Conservation (phyloP, 179 eudicot species). For the Patellifolia procumbens region DNA sequence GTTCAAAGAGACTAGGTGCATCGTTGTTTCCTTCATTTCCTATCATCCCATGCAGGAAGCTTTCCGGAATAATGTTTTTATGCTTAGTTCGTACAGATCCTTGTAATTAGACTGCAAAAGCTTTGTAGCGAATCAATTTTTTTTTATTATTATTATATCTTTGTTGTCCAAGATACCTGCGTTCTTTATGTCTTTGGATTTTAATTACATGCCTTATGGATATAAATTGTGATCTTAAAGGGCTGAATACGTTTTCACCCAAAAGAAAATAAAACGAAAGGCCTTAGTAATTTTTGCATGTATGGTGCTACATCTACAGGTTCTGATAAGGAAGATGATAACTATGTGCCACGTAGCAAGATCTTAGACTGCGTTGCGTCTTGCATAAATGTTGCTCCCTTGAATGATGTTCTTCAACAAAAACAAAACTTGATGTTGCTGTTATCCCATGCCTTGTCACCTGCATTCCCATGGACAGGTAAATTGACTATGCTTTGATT, state of each 20-base stretch:
- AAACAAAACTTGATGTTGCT: conserved; percentile 52
- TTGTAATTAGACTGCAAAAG: neutral
- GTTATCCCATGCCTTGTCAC: conserved; percentile 56
- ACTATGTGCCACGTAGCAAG: conserved; percentile 57
- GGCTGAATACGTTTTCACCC: too few species aligned
- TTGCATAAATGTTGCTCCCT: conserved; percentile 56
- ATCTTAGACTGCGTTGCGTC: conserved; percentile 69
- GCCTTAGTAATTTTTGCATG: conserved; percentile 13
- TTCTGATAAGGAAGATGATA: conserved; percentile 52
- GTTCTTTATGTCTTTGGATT: neutral
- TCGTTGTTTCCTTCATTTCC: neutral
- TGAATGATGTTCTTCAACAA: conserved; percentile 59
- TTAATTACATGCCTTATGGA: conserved; percentile 1
- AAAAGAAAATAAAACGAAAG: too few species aligned
- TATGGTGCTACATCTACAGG: conserved; percentile 37
- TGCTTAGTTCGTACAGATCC: neutral
- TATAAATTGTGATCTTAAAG: neutral
- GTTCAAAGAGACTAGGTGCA: neutral
- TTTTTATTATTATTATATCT: neutral
- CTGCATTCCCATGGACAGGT: conserved; percentile 83
- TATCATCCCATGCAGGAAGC: neutral
- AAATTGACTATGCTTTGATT: conserved; percentile 19
- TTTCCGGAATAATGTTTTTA: neutral
- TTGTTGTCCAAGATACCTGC: neutral
- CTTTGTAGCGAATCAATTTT: neutral